These are phyloP conservation scores for sweet orange (Citrus sinensis) DNA, from an alignment of 345 rosid genomes.

Conservation along the genomic window DVS_A1.0 CM039162.1:26111501-26112000, in stretches of 20 bases:
- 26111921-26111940: slow-evolving; percentile 8
- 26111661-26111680: too few relatives aligned
- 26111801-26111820: not conserved
- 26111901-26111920: slow-evolving; percentile 9
- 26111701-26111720: not conserved
- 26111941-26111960: slow-evolving; percentile 2
- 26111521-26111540: too few relatives aligned
- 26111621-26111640: not conserved
- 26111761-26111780: not conserved
- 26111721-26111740: not conserved
- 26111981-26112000: not conserved
- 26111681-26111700: not conserved
- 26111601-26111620: not conserved
- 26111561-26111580: not conserved
- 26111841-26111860: slow-evolving; percentile 14
- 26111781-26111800: not conserved
- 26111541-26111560: too few relatives aligned
- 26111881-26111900: slow-evolving; percentile 14
- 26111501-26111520: too few relatives aligned
- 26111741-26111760: not conserved
- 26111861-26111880: slow-evolving; percentile 3
- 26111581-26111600: not conserved
- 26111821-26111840: not conserved
- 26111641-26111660: not conserved
- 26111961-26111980: not conserved